Base-by-base conservation (phyloP, 2,329 filamentous ascomycete species). In the Corynespora cassiicola region DNA sequence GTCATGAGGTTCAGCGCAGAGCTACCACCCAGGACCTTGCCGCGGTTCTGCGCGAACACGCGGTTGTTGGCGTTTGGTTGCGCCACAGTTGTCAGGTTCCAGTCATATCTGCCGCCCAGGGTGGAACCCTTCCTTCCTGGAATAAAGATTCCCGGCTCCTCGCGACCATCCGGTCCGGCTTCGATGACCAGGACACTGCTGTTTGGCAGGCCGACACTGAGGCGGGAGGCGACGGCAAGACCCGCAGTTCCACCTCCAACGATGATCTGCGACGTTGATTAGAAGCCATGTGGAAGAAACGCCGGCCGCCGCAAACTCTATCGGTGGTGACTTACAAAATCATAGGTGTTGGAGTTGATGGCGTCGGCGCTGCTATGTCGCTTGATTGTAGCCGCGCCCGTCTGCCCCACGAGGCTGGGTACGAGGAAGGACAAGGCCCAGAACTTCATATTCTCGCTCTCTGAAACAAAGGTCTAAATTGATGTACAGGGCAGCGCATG, bases 1-100 rank as follows among this genome's bases (percentile, higher is more conserved):
- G 56, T 54, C 50, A 68, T 58, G 7, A 73, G 63, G 44, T 76
- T 76, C 8, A 77, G 55, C 0, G 71, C 69, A 8, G 66, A 74
- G 14, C 70, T 73, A 15, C 76, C 76, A 7, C 76, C 76, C 4
- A 79, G 66, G 1, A 77, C 70, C 26, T 72, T 73, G 31, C 73
- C 76, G 7, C 74, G 71, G 22, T 71, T 71, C 12, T 75, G 69
- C 5, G 57, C 39, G 7, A 75, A 65, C 3, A 63, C 52, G 1
- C 73, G 69, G n/a, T 69, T 68, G 14, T 69, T 68, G 6, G 73
- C 66, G 25, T 54, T 50, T 1, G 58, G 33, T 34, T 77, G 74
- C 1, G 71, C 58, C 5, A 72, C 55, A 0, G 75, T 73, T 1
- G 73, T 75, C 34, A 76, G 70, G 54, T 75, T 75, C 61, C 56